A percentile compares a stretch with the other conserved stretches of the same genome.
Evolutionary conservation across 169 alveolate genomes (phyloP).

Genomic region (Eimeria sp.): DNA sequence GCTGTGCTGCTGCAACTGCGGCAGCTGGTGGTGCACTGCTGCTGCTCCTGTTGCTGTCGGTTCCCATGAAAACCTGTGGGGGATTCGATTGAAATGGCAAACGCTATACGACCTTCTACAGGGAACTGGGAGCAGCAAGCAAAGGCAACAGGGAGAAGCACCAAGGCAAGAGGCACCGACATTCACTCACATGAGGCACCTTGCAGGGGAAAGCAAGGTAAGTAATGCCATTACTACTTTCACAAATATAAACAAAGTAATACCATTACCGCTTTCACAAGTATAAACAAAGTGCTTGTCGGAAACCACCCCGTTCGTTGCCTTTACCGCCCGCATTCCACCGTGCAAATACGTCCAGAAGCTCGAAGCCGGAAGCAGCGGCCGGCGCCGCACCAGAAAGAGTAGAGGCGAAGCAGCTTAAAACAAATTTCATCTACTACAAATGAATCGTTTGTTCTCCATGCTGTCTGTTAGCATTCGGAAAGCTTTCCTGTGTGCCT

Average conservation of each 20-base stretch:
- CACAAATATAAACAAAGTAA: background rate
- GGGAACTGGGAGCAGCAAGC: background rate
- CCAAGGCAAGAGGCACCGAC: background rate
- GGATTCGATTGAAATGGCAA: background rate
- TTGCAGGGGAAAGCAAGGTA: background rate
- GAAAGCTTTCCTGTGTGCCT: background rate
- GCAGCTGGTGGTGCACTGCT: too few species aligned
- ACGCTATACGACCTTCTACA: background rate
- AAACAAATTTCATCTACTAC: background rate
- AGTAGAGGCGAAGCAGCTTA: background rate
- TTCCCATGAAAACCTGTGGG: background rate
- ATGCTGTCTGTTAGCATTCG: background rate
- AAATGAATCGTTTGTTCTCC: background rate
- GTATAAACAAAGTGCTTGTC: background rate
- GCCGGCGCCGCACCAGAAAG: background rate
- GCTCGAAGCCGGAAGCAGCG: background rate
- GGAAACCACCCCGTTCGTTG: background rate
- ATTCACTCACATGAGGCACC: background rate
- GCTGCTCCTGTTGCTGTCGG: background rate
- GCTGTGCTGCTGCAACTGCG: background rate
- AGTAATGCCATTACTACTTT: too few species aligned
- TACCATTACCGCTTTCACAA: too few species aligned
- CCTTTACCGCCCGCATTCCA: background rate
- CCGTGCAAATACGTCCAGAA: background rate
- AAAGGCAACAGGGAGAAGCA: background rate